Evolutionary conservation across 495 filamentous ascomycete genomes (phyloP).

Genomic region (Penicillium pancosmium): DNA sequence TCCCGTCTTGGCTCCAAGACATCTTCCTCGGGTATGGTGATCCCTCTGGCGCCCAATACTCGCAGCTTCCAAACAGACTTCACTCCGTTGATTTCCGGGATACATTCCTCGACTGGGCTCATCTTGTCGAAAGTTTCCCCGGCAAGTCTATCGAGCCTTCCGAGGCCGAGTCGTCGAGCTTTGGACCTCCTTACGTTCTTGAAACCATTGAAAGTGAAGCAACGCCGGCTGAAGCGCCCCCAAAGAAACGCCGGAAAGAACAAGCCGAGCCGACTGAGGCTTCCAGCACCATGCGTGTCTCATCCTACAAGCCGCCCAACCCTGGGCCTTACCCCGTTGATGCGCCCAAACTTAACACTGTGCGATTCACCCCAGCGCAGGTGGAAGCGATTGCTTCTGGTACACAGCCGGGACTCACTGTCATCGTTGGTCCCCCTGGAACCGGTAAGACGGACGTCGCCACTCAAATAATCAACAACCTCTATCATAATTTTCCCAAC

Average conservation of each 20-base stretch:
- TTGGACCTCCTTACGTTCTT: slow-evolving; percentile 85
- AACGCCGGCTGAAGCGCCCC: slow-evolving; percentile 52
- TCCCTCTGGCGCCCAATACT: slow-evolving; percentile 83
- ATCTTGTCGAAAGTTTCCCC: slow-evolving; percentile 84
- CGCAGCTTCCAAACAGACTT: slow-evolving; percentile 75
- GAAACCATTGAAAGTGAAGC: slow-evolving; percentile 57
- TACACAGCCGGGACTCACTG: slow-evolving; percentile 89
- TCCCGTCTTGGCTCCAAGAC: slow-evolving; percentile 92
- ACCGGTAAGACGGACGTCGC: slow-evolving; percentile 99
- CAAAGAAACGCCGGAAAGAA: slow-evolving; percentile 81
- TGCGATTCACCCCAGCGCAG: slow-evolving; percentile 90
- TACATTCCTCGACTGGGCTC: slow-evolving; percentile 94
- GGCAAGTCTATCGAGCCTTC: slow-evolving; percentile 80
- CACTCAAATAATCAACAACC: slow-evolving; percentile 97
- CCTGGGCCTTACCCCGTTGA: slow-evolving; percentile 91
- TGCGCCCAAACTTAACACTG: slow-evolving; percentile 76
- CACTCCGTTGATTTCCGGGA: slow-evolving; percentile 85
- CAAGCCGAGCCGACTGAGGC: slow-evolving; percentile 66
- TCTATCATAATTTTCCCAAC: slow-evolving; percentile 95
- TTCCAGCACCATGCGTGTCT: slow-evolving; percentile 73
- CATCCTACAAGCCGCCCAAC: slow-evolving; percentile 89
- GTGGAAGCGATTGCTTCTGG: slow-evolving; percentile 92
- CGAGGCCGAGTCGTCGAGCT: slow-evolving; percentile 69
- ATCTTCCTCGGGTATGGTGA: slow-evolving; percentile 97
- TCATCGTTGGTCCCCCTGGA: slow-evolving; percentile 93